A percentile compares a stretch with the other conserved stretches of the same genome.
Conservation (phyloP, 495 filamentous ascomycete genomes). For the Tuber indicum region DNA sequence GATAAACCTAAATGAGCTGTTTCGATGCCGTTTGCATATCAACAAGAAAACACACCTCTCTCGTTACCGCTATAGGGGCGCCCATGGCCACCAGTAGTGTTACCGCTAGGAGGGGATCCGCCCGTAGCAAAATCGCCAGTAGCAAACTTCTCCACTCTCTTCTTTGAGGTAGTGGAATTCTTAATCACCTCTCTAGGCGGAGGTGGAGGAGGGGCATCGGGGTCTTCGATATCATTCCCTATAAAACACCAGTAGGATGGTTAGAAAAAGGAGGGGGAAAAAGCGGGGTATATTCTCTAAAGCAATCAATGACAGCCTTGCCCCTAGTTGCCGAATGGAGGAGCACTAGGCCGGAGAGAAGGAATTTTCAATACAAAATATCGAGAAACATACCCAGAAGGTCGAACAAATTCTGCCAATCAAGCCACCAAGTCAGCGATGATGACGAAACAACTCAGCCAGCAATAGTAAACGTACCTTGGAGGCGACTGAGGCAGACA, state of each 20-base stretch:
- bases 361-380: background rate
- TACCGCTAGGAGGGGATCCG: constrained; percentile 43
- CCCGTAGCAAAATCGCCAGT: constrained; percentile 41
- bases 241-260: constrained; percentile 24
- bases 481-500: constrained; percentile 54
- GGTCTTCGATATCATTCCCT: constrained; percentile 73
- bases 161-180: constrained; percentile 68
- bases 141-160: constrained; percentile 74
- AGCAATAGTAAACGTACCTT: constrained; percentile 49
- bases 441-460: constrained; percentile 10
- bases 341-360: background rate
- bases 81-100: constrained; percentile 46
- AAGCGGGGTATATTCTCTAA: constrained; percentile 22
- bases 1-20: constrained; percentile 26
- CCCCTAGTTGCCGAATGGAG: background rate
- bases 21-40: background rate
- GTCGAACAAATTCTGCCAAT: constrained; percentile 70
- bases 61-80: constrained; percentile 64
- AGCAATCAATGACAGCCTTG: background rate
- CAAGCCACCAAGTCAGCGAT: constrained; percentile 42
- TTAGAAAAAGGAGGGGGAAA: constrained; percentile 2
- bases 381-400: constrained; percentile 64
- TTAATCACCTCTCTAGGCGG: constrained; percentile 78
- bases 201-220: constrained; percentile 41
- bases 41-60: constrained; percentile 57